Percentiles rank a stretch among this genome's conserved stretches.
phyloP scores from a whole-genome alignment of 352 stramenopile genomes.

The Halophytophthora polymorphica region DNA sequence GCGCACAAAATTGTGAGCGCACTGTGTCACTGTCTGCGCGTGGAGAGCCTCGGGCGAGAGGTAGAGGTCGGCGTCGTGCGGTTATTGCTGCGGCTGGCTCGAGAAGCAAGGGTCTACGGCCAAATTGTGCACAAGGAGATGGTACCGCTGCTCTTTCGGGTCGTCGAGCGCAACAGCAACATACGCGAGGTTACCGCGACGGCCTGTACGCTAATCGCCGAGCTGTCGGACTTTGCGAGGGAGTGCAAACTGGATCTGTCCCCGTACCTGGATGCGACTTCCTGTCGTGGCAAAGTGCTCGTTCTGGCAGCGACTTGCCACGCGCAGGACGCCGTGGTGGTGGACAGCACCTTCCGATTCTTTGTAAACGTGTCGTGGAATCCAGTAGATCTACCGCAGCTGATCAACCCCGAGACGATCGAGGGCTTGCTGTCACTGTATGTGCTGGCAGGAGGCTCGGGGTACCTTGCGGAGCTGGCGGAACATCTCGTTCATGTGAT shows the following conservation, averaged over 20 bases:
- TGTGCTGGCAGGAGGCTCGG: conserved; percentile 29
- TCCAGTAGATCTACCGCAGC: conserved; percentile 35
- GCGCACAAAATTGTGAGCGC: conserved; percentile 36
- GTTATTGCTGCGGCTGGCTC: conserved; percentile 34
- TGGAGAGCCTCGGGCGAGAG: conserved; percentile 14
- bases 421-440: conserved; percentile 64
- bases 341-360: conserved; percentile 46
- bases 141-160: conserved; percentile 41
- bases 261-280: conserved; percentile 30
- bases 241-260: conserved; percentile 56
- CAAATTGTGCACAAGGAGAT: conserved; percentile 60
- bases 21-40: conserved; percentile 33
- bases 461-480: conserved; percentile 29
- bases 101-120: conserved; percentile 41
- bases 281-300: conserved; percentile 40
- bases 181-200: conserved; percentile 41
- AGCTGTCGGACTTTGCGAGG: conserved; percentile 56
- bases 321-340: conserved; percentile 27
- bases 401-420: conserved; percentile 52
- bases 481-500: conserved; percentile 47
- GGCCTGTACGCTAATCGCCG: conserved; percentile 67
- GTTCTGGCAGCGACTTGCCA: conserved; percentile 35
- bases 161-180: conserved; percentile 56
- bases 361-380: conserved; percentile 57
- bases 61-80: conserved; percentile 30